Evolutionary conservation across 2,329 filamentous ascomycete genomes (phyloP).

Genomic region (Trichoderma pleuroti): DNA sequence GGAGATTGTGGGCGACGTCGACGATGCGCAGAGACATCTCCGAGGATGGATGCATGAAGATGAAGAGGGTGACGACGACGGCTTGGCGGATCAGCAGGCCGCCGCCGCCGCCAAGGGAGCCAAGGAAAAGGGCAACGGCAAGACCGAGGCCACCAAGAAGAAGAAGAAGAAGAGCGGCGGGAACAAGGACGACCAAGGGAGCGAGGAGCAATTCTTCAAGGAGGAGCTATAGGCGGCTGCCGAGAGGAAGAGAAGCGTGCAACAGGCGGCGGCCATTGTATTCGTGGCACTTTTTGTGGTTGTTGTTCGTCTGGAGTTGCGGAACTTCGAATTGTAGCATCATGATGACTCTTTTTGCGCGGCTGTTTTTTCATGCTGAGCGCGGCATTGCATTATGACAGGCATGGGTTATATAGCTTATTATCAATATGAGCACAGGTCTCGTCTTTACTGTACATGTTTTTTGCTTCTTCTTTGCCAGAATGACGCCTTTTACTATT

Average conservation of each 20-base stretch:
- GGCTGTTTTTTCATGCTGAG: background rate
- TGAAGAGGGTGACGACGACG: conserved; percentile 31
- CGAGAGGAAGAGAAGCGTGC: background rate
- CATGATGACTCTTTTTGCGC: background rate
- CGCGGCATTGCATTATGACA: background rate
- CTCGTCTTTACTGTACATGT: background rate
- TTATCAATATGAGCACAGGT: background rate
- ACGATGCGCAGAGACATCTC: conserved; percentile 56
- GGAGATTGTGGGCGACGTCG: conserved; percentile 64
- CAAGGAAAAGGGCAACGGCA: background rate
- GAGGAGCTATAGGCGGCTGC: background rate
- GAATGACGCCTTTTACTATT: background rate
- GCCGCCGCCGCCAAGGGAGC: conserved; percentile 2
- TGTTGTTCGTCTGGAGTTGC: background rate
- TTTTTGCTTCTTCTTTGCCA: background rate
- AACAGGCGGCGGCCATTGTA: background rate
- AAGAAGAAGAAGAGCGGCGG: background rate
- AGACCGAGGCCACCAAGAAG: background rate
- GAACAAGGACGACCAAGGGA: background rate
- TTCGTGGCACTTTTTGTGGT: background rate
- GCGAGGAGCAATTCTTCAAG: conserved; percentile 12
- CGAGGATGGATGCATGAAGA: conserved; percentile 65
- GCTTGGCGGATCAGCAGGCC: too few relatives aligned
- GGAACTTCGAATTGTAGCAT: background rate
- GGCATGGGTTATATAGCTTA: background rate